These are phyloP conservation scores for Acer campestre DNA, from an alignment of 345 rosid genomes.

Conservation along the genomic window DNA sequence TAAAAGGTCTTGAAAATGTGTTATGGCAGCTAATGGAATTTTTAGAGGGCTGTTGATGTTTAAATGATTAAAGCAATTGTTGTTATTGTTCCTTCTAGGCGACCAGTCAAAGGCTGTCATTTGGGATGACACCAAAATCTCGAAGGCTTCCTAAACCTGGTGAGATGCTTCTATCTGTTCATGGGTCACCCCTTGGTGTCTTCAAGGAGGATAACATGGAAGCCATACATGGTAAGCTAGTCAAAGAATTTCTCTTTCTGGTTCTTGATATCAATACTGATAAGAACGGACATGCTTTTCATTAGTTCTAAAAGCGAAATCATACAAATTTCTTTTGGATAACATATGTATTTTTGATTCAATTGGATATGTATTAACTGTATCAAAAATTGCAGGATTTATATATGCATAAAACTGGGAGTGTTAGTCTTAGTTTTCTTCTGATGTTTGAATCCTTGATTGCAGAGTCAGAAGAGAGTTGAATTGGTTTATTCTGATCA, in stretches of 20 bases:
- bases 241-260: neutral
- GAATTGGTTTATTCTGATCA: neutral
- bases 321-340: constrained; percentile 1
- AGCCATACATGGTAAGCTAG: constrained; percentile 68
- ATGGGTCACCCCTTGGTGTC: constrained; percentile 91
- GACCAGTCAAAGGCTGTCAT: constrained; percentile 72
- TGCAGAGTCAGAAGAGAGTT: constrained; percentile 61
- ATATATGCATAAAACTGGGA: neutral
- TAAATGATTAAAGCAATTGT: neutral
- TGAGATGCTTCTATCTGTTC: constrained; percentile 89
- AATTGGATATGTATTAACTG: neutral
- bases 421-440: neutral
- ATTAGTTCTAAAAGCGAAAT: neutral
- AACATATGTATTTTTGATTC: neutral
- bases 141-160: constrained; percentile 82
- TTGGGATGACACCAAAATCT: constrained; percentile 92
- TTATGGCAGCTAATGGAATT: neutral
- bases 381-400: neutral
- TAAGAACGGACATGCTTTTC: neutral
- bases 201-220: constrained; percentile 89
- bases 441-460: constrained; percentile 16
- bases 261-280: neutral
- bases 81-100: constrained; percentile 16
- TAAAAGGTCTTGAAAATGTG: neutral
- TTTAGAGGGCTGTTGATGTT: neutral